phyloP scores from a whole-genome alignment of 768 basidiomycete genomes.

The Pluteus cervinus region DNA sequence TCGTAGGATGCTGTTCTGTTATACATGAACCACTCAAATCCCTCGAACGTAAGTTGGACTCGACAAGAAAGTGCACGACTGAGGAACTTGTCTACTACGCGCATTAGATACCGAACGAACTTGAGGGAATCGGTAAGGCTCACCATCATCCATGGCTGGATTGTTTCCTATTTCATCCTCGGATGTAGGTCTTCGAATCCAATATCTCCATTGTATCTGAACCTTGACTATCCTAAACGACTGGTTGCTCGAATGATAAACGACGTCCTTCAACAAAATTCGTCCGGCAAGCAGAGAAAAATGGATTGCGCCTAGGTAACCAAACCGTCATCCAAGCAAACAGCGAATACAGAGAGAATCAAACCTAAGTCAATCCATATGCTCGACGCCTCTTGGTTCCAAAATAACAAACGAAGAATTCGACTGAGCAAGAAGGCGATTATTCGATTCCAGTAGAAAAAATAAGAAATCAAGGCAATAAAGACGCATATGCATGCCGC shows the following conservation, averaged over 20 bases:
- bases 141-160: conserved; percentile 49
- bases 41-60: conserved; percentile 73
- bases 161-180: conserved; percentile 61
- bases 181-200: conserved; percentile 77
- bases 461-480: conserved; percentile 58
- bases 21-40: conserved; percentile 90
- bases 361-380: conserved; percentile 80
- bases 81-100: conserved; percentile 25
- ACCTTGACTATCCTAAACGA: conserved; percentile 80
- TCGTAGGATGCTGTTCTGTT: conserved; percentile 90
- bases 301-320: conserved; percentile 72
- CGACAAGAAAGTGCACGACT: conserved; percentile 58
- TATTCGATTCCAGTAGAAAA: conserved; percentile 91
- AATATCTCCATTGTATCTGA: conserved; percentile 90
- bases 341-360: conserved; percentile 12
- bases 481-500: conserved; percentile 55
- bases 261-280: conserved; percentile 81
- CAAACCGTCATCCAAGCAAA: conserved; percentile 4
- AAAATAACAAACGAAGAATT: conserved; percentile 63
- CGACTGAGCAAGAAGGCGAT: conserved; percentile 64
- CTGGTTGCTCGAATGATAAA: conserved; percentile 91
- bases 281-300: conserved; percentile 84
- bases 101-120: conserved; percentile 4
- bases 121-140: conserved; percentile 13
- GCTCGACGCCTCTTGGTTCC: conserved; percentile 74